These are phyloP conservation scores for Yamadazyma diddensiae DNA, from an alignment of 1,139 yeast genomes.

Conservation along the genomic window DNA sequence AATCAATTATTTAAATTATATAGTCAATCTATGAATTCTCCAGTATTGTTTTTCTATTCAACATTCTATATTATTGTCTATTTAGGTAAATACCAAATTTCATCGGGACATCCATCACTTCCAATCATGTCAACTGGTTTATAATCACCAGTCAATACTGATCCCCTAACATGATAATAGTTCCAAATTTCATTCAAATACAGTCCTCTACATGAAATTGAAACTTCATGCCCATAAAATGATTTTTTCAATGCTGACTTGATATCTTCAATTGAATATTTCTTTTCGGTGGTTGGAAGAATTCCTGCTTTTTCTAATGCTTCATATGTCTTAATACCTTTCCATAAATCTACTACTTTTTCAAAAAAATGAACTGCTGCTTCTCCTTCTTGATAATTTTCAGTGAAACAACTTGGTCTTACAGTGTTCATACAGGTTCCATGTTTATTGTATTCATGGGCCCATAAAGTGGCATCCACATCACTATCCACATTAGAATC, in stretches of 20 bases:
- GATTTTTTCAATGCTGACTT: constrained; percentile 27
- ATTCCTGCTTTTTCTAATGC: constrained; percentile 35
- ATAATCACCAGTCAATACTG: constrained; percentile 34
- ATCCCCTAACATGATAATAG: constrained; percentile 35
- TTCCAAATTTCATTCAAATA: constrained; percentile 40
- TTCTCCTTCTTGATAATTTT: constrained; percentile 27
- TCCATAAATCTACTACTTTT: constrained; percentile 35
- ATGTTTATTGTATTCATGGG: constrained; percentile 44
- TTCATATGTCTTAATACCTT: constrained; percentile 31
- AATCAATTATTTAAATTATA: neutral
- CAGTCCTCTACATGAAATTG: constrained; percentile 33
- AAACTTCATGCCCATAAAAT: constrained; percentile 28
- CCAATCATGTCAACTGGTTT: constrained; percentile 27
- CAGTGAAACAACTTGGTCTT: constrained; percentile 34
- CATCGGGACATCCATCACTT: constrained; percentile 24
- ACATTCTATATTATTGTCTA: constrained; percentile 7
- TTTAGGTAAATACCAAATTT: constrained; percentile 35
- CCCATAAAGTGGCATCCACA: constrained; percentile 31
- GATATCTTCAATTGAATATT: constrained; percentile 30
- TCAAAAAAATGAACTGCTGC: constrained; percentile 33
- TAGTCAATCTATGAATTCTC: neutral
- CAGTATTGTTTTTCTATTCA: neutral
- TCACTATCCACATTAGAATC: constrained; percentile 31
- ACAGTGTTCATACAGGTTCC: constrained; percentile 46
- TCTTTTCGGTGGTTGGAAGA: constrained; percentile 26